These are phyloP conservation scores for Stylosanthes scabra DNA, from an alignment of 331 rosid species.

Conservation along the genomic window DNA sequence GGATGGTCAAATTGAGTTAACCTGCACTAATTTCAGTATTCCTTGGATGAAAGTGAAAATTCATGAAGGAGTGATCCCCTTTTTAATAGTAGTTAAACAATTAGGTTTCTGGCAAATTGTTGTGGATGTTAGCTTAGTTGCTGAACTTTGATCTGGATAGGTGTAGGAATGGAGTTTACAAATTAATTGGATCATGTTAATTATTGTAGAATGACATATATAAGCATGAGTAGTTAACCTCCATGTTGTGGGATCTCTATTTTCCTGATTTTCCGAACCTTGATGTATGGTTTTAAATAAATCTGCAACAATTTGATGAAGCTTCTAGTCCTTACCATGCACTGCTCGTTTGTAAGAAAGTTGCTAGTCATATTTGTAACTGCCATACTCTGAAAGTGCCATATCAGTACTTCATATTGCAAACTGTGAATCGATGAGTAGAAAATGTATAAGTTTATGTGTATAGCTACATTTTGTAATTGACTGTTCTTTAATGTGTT, in stretches of 20 bases:
- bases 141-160: neutral
- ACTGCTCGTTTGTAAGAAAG: too few species aligned
- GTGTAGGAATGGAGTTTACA: conserved; percentile 14
- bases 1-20: conserved; percentile 11
- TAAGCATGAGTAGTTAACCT: too few species aligned
- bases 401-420: neutral
- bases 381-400: neutral
- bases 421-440: conserved; percentile 7
- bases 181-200: conserved; percentile 1
- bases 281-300: too few species aligned
- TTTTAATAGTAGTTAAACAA: neutral
- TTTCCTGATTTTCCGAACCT: too few species aligned
- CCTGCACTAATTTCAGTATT: neutral
- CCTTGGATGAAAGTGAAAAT: neutral
- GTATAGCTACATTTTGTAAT: neutral
- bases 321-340: too few species aligned
- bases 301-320: too few species aligned
- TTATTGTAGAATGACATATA: neutral
- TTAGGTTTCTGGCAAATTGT: conserved; percentile 28
- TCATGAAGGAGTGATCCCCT: conserved; percentile 2
- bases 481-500: conserved; percentile 22
- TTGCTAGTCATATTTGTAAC: conserved; percentile 14
- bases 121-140: neutral
- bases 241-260: too few species aligned
- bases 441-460: conserved; percentile 7